Conservation (phyloP, 2,329 filamentous ascomycete genomes). For the Ascosphaera pollenicola region DNA sequence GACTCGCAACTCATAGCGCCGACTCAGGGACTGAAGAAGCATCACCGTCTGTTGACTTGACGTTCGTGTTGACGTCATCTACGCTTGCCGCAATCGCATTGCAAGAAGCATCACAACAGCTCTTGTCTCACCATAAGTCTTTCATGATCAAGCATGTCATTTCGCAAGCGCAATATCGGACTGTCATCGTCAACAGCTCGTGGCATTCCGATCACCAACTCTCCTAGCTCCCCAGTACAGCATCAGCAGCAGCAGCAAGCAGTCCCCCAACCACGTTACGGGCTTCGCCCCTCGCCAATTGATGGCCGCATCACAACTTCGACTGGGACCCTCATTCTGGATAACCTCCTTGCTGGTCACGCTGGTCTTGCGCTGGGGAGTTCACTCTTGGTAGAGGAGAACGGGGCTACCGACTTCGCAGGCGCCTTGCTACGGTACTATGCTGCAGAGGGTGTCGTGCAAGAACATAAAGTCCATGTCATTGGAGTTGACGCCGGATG, state of each 20-base stretch:
- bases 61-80: no score
- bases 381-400: constrained; percentile 63
- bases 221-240: constrained; percentile 8
- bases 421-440: constrained; percentile 70
- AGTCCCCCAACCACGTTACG: constrained; percentile 17
- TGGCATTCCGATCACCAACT: no score
- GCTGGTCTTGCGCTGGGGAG: constrained; percentile 64
- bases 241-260: constrained; percentile 6
- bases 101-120: no score
- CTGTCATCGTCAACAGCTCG: constrained; percentile 22
- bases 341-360: constrained; percentile 68
- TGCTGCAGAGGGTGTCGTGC: constrained; percentile 77
- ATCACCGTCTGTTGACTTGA: no score
- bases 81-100: no score
- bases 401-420: constrained; percentile 83
- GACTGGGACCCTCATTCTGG: constrained; percentile 70
- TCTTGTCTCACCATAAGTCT: no score
- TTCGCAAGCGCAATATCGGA: constrained; percentile 43
- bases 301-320: constrained; percentile 79
- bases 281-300: constrained; percentile 63
- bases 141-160: constrained; percentile 40
- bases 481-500: constrained; percentile 60
- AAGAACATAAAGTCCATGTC: constrained; percentile 74
- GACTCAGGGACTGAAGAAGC: no score
- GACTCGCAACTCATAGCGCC: no score